Base-by-base conservation (phyloP, 805 yeast genomes). In the Yamadazyma takamatsuzukensis region DNA sequence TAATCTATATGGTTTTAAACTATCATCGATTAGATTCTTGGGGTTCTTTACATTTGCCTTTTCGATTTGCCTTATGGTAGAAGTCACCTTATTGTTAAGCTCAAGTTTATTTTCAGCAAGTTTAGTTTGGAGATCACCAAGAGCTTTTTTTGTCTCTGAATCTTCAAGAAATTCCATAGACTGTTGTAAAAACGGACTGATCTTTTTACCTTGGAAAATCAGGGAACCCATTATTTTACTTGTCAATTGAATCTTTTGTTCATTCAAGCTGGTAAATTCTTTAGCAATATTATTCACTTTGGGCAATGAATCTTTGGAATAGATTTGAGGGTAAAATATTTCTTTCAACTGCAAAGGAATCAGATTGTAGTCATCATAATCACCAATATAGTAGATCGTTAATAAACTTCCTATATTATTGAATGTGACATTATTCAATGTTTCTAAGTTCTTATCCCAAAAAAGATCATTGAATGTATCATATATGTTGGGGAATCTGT, bases 171-270 rank as follows among this genome's bases (percentile, higher is more conserved):
- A 45, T 4, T 40, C 34, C 4, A 49, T 43, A 2, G 61, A 35
- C 9, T 48, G 49, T 17, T 39, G 39, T 17, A 66, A 39, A 16
- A 65, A 43, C 1, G 44, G 39, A 23, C 47, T 53, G 15, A 65
- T 50, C 14, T 50, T 48, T 41, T 64, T 64, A 1, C 72, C 72
- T 41, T 62, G 68, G 37, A 64, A 65, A 18, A 64, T 54, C 40
- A 49, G 63, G 26, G 53, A 38, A 5, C 45, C 42, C 61, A 64
- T 54, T 16, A 64, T 47, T 21, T 52, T 45, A 16, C 49, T 47
- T 21, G 54, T 48, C 9, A 51, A 33, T 17, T 37, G 39, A 6
- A 39, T 41, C 25, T 60, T 49, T 5, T 44, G 43, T 19, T 38
- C 27, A 11, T 31, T 24, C 9, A 50, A 24, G 12, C 44, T 44